Evolutionary conservation across 306 rosid species (phyloP).

Genomic region (Sicyos edulis): DNA sequence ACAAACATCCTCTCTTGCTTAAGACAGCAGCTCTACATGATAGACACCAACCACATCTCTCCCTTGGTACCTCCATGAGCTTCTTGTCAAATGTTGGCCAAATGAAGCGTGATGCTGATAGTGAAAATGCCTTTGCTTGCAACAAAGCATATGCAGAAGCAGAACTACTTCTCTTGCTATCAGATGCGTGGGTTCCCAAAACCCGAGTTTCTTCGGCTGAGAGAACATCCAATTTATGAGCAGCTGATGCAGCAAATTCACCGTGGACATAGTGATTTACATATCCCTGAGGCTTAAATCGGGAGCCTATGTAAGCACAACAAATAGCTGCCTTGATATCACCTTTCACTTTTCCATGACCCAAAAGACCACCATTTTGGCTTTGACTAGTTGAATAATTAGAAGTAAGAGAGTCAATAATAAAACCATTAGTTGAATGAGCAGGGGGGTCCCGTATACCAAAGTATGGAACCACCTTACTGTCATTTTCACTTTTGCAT

Average conservation of each 20-base stretch:
- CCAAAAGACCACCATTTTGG: constrained; percentile 32
- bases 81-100: constrained; percentile 93
- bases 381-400: constrained; percentile 41
- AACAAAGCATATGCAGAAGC: constrained; percentile 43
- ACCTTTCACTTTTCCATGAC: constrained; percentile 34
- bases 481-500: constrained; percentile 26
- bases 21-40: constrained; percentile 71
- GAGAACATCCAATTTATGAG: constrained; percentile 57
- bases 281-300: constrained; percentile 63
- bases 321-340: constrained; percentile 27
- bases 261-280: constrained; percentile 79
- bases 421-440: constrained; percentile 31
- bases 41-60: constrained; percentile 99
- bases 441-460: constrained; percentile 27
- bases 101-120: constrained; percentile 77
- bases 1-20: constrained; percentile 96
- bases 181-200: constrained; percentile 49
- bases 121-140: constrained; percentile 86
- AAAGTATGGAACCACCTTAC: constrained; percentile 29
- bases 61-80: constrained; percentile 94
- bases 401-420: constrained; percentile 23
- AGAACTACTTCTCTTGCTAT: constrained; percentile 51
- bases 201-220: constrained; percentile 70
- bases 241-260: constrained; percentile 95
- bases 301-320: constrained; percentile 49